A percentile compares a stretch with the other conserved stretches of the same genome.
These are phyloP conservation scores for Phytopythium mirpurense DNA, from an alignment of 352 stramenopile species.

Conservation along the genomic window DNA sequence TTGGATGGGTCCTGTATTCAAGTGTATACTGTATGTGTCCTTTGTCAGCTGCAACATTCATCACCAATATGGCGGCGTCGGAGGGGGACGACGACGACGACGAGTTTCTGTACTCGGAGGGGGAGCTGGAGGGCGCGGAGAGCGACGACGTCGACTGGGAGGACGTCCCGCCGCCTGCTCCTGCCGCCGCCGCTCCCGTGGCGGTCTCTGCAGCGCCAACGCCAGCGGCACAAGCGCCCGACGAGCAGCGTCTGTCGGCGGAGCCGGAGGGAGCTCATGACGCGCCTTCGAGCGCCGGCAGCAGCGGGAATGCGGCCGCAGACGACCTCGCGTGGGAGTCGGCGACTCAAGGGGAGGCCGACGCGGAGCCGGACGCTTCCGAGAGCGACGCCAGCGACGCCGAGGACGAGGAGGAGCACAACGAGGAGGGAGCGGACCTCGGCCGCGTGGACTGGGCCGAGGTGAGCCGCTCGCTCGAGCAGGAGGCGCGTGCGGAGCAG, in stretches of 20 bases:
- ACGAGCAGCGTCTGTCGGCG: background rate
- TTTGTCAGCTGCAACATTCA: constrained; percentile 1
- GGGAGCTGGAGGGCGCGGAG: constrained; percentile 20
- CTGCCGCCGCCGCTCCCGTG: constrained; percentile 1
- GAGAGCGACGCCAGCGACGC: constrained; percentile 7
- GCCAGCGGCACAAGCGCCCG: background rate
- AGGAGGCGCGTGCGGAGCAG: constrained; percentile 17
- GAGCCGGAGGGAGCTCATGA: constrained; percentile 1
- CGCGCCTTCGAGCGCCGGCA: background rate
- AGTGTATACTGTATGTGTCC: background rate
- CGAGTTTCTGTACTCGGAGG: constrained; percentile 49
- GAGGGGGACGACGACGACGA: constrained; percentile 44
- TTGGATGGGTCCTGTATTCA: constrained; percentile 1
- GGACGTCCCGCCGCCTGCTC: constrained; percentile 25
- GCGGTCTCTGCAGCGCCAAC: background rate
- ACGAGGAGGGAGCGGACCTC: constrained; percentile 21
- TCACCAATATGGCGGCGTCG: no score
- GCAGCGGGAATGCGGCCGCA: background rate
- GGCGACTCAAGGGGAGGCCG: constrained; percentile 8
- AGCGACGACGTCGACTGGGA: constrained; percentile 66
- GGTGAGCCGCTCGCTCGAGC: constrained; percentile 47
- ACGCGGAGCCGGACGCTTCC: constrained; percentile 13
- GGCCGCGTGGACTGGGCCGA: constrained; percentile 63
- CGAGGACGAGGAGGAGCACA: constrained; percentile 8
- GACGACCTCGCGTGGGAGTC: constrained; percentile 1